Conservation (phyloP, 2,329 filamentous ascomycete genomes). For the Alternaria panax region DNA sequence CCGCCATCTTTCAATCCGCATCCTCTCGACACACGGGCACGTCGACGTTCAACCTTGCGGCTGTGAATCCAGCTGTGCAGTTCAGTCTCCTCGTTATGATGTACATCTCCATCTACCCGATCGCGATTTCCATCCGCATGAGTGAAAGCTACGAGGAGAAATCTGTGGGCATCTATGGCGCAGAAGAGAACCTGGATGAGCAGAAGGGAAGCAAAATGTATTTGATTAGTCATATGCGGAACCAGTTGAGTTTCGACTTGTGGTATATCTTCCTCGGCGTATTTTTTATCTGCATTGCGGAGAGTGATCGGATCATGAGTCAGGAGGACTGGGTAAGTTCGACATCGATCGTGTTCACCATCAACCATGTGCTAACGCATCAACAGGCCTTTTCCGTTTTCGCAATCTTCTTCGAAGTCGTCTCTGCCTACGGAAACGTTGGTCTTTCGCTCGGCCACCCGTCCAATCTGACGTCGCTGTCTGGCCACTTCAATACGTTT, state of each 20-base stretch:
- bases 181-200: constrained; percentile 53
- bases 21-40: constrained; percentile 92
- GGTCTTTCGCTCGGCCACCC: constrained; percentile 87
- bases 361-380: neutral
- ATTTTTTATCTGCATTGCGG: constrained; percentile 89
- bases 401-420: constrained; percentile 53
- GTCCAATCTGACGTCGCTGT: constrained; percentile 77
- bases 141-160: constrained; percentile 98
- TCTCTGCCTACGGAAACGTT: constrained; percentile 74
- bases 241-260: constrained; percentile 93
- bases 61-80: constrained; percentile 87
- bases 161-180: constrained; percentile 75
- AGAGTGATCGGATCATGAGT: constrained; percentile 74
- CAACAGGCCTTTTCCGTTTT: constrained; percentile 56
- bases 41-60: constrained; percentile 76
- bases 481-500: constrained; percentile 77
- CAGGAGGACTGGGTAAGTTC: constrained; percentile 55
- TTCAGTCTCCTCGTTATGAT: constrained; percentile 98
- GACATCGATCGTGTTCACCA: no score
- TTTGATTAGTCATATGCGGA: constrained; percentile 86
- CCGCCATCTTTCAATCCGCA: constrained; percentile 88
- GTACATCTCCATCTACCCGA: constrained; percentile 97
- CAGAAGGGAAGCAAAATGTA: constrained; percentile 72
- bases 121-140: constrained; percentile 90
- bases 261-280: constrained; percentile 96